Base-by-base conservation (phyloP, 2,329 filamentous ascomycete genomes). In the Blumeria graminis region DNA sequence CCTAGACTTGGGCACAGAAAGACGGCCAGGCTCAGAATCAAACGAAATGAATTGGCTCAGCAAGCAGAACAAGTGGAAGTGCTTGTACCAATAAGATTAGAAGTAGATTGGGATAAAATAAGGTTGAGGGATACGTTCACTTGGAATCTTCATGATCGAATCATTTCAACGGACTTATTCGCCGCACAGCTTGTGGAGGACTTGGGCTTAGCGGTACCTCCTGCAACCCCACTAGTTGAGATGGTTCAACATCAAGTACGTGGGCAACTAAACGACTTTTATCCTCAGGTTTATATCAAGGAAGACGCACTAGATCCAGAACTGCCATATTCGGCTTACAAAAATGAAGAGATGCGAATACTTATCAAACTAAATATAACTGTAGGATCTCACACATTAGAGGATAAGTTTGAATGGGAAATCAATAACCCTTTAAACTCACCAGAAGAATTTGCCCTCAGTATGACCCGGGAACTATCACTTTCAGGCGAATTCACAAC, bases 321-420 rank as follows among this genome's bases (percentile, higher is more conserved):
- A 65, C 74, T 93, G 11, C 89, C 90, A 0, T 96, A 96, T 67
- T 82, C 77, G 41, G 89, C 92, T 6, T 94, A 95, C 72, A 96
- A 96, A 70, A 94, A 98, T 66, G 92, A 98, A 67, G 92, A 98
- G 71, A 95, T 98, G 90, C 84, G 92, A 55, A 85, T 98, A 62
- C 72, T 94, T 46, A 80, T 98, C 69, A 96, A 95, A 69, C 75
- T 98, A 55, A 95, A 96, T 69, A 94, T 98, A 65, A 96, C 92
- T 6, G 95, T 98, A 65, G 92, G 90, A 43, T 84, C 86, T 60
- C 86, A 94, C 65, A 96, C 89, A 0, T 74, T 98, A 32, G 83
- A 95, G 38, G 92, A 98, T 65, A 92, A 96, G 67, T 96, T 98
- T 60, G 92, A 98, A 69, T 98, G 92, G 92, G 92, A 98, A 63